Base-by-base conservation (phyloP, 257 asterid species). In the Datura wrightii region DNA sequence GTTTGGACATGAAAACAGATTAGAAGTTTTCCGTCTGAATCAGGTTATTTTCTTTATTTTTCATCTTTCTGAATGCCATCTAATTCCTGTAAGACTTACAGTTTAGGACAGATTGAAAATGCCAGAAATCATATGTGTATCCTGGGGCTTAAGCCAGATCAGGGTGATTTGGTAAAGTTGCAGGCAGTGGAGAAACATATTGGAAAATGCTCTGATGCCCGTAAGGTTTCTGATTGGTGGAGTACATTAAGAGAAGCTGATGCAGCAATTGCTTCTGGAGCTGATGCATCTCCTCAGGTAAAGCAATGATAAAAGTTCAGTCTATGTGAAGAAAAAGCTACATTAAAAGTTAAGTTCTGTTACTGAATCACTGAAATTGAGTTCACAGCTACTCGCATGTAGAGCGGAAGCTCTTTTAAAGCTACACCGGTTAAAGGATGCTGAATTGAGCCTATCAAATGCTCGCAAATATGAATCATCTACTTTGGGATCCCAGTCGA, bases 241-340 rank as follows among this genome's bases (percentile, higher is more conserved):
- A 88, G 90, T 74, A 84, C 85, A 0, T 83, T 93, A 83, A 89
- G 90, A 85, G 99, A 94, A 88, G 93, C 86, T 31, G 97, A 95
- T 83, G 92, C 90, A 52, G 94, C 95, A 85, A 91, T 93, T 87
- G 90, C 91, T 74, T 90, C 92, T 34, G 98, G 99, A 56, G 97
- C 94, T 42, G 94, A 91, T 88, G 72, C 90, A 54, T 92, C 97
- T 55, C 96, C 94, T 84, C 96, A 91, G 96, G 97, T 91, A 39
- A 41, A 78, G 53, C 34, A 39, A 62, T 36, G 15, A 34, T 36
- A 3, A 31, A 6, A 14, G 54, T 19, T 66, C 48, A 66, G 74
- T 66, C 10, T 36, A 15, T 8, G 37, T 13, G 48, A 66, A 66
- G 10, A 37, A 34, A 18, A 37, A 39, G 39, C 10, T 56, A 41